Percentiles rank a stretch among this genome's conserved stretches.
These are phyloP conservation scores for Penicillium bovifimosum DNA, from an alignment of 495 filamentous ascomycete genomes.

Conservation along the genomic window DNA sequence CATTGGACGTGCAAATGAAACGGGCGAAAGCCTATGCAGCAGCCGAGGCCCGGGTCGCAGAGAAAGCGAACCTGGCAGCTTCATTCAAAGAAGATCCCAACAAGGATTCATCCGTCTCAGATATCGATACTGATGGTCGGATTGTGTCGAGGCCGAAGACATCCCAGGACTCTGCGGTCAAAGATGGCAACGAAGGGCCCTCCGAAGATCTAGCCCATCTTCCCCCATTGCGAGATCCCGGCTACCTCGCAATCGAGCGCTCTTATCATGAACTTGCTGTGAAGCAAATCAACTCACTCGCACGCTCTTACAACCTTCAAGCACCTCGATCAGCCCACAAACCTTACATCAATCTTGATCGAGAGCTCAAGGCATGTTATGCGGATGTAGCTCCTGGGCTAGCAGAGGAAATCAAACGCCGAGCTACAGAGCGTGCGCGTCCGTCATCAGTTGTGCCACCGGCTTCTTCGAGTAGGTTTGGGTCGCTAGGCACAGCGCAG, in stretches of 20 bases:
- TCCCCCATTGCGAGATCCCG: slow-evolving; percentile 38
- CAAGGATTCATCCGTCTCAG: not conserved
- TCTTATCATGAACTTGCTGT: slow-evolving; percentile 77
- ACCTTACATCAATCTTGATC: slow-evolving; percentile 79
- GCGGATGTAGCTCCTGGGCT: slow-evolving; percentile 78
- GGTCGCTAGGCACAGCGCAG: slow-evolving; percentile 47
- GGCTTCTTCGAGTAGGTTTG: slow-evolving; percentile 43
- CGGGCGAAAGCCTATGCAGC: slow-evolving; percentile 67
- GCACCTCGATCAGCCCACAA: slow-evolving; percentile 90
- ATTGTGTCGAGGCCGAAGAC: slow-evolving; percentile 13
- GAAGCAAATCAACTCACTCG: slow-evolving; percentile 68
- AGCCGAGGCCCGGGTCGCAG: slow-evolving; percentile 55
- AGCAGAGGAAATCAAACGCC: slow-evolving; percentile 61
- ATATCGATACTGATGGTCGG: slow-evolving; percentile 25
- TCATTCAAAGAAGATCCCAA: slow-evolving; percentile 26
- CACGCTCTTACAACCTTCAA: slow-evolving; percentile 91
- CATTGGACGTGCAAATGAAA: slow-evolving; percentile 67
- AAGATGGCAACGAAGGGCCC: not conserved
- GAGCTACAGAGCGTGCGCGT: slow-evolving; percentile 51
- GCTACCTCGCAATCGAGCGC: slow-evolving; percentile 60
- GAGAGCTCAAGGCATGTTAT: slow-evolving; percentile 76
- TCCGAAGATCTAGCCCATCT: slow-evolving; percentile 31
- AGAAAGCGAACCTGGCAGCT: slow-evolving; percentile 41
- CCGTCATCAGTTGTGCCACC: slow-evolving; percentile 28
- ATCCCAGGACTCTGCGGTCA: slow-evolving; percentile 5